phyloP scores from a whole-genome alignment of 2,329 filamentous ascomycete species.

The Alternaria longipes region DNA sequence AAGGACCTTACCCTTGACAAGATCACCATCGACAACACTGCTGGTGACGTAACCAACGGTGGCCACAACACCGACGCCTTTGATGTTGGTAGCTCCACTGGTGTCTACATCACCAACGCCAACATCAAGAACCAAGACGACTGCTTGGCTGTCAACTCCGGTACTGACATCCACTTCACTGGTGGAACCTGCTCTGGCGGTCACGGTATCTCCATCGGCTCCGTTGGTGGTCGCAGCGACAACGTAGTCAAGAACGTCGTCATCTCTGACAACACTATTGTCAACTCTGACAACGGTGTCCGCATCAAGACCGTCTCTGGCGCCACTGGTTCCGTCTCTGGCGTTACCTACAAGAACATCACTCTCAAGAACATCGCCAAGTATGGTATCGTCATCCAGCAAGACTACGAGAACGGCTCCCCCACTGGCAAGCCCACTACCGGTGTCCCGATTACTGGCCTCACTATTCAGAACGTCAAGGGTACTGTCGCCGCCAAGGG shows the following conservation, averaged over 20 bases:
- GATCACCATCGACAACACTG: constrained; percentile 67
- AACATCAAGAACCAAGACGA: constrained; percentile 68
- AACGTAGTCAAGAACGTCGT: constrained; percentile 65
- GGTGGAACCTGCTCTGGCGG: constrained; percentile 60
- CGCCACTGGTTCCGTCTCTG: constrained; percentile 62
- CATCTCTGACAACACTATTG: constrained; percentile 60
- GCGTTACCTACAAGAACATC: constrained; percentile 60
- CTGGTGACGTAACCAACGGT: constrained; percentile 55
- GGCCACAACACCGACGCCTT: constrained; percentile 66
- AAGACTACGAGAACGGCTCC: constrained; percentile 62
- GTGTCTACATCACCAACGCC: constrained; percentile 62
- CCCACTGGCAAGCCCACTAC: constrained; percentile 57
- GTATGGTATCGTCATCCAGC: constrained; percentile 63
- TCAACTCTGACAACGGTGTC: constrained; percentile 64
- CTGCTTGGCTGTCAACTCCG: constrained; percentile 67
- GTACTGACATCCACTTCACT: constrained; percentile 53
- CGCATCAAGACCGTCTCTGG: constrained; percentile 67
- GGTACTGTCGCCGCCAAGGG: constrained; percentile 49
- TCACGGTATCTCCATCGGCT: constrained; percentile 68
- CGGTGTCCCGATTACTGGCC: constrained; percentile 58
- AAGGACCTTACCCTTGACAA: constrained; percentile 57
- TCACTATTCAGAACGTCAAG: constrained; percentile 54
- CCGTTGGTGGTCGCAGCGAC: constrained; percentile 64
- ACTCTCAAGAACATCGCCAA: constrained; percentile 55
- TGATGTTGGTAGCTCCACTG: constrained; percentile 61